These are phyloP conservation scores for Fomitopsis palustris DNA, from an alignment of 1,284 basidiomycete species.

Conservation along the genomic window DNA sequence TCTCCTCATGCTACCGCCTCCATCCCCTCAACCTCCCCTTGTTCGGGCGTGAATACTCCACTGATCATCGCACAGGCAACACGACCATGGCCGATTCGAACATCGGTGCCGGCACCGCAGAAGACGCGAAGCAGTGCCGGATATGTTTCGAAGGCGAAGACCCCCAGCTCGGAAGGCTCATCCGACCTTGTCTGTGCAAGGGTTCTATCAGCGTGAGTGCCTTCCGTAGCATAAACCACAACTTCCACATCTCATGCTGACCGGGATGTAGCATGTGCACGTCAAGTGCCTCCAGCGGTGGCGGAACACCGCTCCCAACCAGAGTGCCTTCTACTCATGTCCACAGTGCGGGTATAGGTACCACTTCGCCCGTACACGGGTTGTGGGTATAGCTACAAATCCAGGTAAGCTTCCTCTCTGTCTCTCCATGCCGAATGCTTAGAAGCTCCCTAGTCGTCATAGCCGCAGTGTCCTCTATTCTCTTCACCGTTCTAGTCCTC, in stretches of 20 bases:
- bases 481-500: conserved; percentile 68
- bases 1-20: neutral
- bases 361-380: conserved; percentile 63
- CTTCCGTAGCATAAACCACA: neutral
- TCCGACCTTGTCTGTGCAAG: conserved; percentile 74
- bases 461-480: conserved; percentile 55
- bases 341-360: conserved; percentile 76
- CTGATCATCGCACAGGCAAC: neutral
- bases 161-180: conserved; percentile 59
- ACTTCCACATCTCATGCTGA: conserved; percentile 11
- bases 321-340: conserved; percentile 67
- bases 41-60: neutral
- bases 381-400: conserved; percentile 70
- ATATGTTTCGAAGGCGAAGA: conserved; percentile 73
- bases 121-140: conserved; percentile 60
- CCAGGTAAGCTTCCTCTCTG: conserved; percentile 43
- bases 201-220: conserved; percentile 73
- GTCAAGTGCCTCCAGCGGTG: conserved; percentile 72
- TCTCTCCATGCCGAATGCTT: neutral
- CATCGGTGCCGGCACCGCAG: neutral
- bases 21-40: neutral
- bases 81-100: neutral
- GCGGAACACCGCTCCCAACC: conserved; percentile 55
- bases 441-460: conserved; percentile 48
- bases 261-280: conserved; percentile 58